Evolutionary conservation across 495 filamentous ascomycete genomes (phyloP), one percentile per base, ranked within the genome.

Genomic region (Cetradonia linearis): DNA sequence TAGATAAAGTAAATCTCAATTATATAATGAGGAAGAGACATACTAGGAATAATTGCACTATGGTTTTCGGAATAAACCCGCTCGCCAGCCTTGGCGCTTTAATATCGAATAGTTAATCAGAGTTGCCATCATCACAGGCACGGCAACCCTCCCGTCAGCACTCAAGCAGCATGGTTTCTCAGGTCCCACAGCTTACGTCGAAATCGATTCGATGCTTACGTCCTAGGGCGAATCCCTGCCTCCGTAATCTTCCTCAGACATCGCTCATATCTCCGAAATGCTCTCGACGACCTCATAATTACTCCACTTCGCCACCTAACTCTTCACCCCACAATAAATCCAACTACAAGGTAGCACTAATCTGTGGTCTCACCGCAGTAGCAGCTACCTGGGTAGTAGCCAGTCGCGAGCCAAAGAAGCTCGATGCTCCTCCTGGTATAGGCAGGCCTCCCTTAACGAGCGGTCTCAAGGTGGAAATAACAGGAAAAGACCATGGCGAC

Each of bases 401-500:
- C 5, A 20, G 38, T 7, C 50, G 18, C n/a, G 54, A 55, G 48
- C 55, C 59, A 23, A 37, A 49, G 47, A 49, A 42, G 23, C 63
- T 65, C 38, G 63, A 65, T 33, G 63, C 63, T 5, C 59, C 59
- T 14, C 63, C 59, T 1, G 58, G 42, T 47, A 57, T 9, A 27
- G 44, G 36, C 52, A 60, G 58, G 37, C 31, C 49, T 27, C 34
- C 55, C 6, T 49, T 59, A 2, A 54, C 46, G 13, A 53, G 46
- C n/a, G 55, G 37, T 11, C 55, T 55, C 25, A 58, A 49, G 33
- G 63, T 65, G 14, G 36, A 59, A 31, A 52, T 62, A 18, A 65
- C 48, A n/a, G 40, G 38, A 30, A 55, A 61, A 46, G 58, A 61
- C 31, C 67, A 76, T 34, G 79, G 80, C 3, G 81, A 85, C n/a